Base-by-base conservation (phyloP, 2,329 filamentous ascomycete species). In the Botrytis hyacinthi region DNA sequence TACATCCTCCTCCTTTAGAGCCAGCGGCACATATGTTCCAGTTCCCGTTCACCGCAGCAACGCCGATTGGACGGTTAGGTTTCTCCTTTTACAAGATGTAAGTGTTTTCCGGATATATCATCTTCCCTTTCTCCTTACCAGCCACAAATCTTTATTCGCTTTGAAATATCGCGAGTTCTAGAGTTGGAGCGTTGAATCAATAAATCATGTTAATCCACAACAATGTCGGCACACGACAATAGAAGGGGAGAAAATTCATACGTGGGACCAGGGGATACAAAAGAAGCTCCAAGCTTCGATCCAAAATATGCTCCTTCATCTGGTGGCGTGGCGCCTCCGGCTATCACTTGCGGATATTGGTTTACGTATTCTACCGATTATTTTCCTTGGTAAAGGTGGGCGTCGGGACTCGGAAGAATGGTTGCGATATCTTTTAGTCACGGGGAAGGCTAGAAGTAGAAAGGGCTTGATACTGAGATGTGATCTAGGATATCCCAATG, bases 241-340 rank as follows among this genome's bases (percentile, higher is more conserved):
- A 16, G 46, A 18, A 40, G 14, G 60, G 22, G 14, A 20, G 18
- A 54, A 54, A 40, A 3, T 4, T 20, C 42, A 32, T 14, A 57
- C 51, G n/a, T 66, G 42, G 29, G 22, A 66, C 51, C 51, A 57
- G 51, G n/a, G n/a, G 29, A 57, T 57, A 26, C 16, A 40, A 57
- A 57, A 42, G 66, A 68, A 68, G 48, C 66, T 29, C 22, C 48
- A 26, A 57, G 37, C 66, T 57, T n/a, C 66, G 48, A 57, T 16
- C 18, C 48, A 42, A 54, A 42, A 22, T 54, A 57, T 12, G 66
- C 35, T 48, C 48, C 66, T 68, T 68, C 66, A 57, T 68, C 66
- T 57, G n/a, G 66, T 68, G 48, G 66, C 66, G 66, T 68, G 66
- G 48, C 66, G 66, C 54, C 40, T 68, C 54, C 48, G 66, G 66